Percentiles rank a stretch among this genome's conserved stretches.
Conservation (phyloP, 148 eudicot genomes). For the Dysphania ambrosioides region DNA sequence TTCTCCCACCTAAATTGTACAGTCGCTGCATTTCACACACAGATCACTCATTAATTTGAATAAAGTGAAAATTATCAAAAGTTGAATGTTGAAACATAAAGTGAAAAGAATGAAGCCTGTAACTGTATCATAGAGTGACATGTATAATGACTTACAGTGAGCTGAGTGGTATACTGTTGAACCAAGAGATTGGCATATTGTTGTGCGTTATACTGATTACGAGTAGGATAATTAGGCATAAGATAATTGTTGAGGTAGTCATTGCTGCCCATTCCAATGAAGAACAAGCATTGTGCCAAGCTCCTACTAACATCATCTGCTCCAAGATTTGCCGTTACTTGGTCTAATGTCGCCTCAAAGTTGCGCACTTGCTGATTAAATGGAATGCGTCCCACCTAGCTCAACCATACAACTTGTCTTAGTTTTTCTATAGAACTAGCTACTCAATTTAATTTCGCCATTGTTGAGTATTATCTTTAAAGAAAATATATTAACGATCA, state of each 20-base stretch:
- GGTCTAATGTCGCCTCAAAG: conserved; percentile 66
- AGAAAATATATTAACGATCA: too few relatives aligned
- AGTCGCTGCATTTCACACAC: conserved; percentile 75
- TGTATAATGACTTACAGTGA: conserved; percentile 42
- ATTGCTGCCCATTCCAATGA: conserved; percentile 96
- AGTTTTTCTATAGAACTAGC: too few relatives aligned
- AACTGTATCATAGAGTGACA: too few relatives aligned
- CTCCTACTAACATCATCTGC: conserved; percentile 47
- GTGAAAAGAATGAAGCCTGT: too few relatives aligned
- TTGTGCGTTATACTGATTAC: conserved; percentile 53
- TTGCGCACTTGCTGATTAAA: conserved; percentile 69
- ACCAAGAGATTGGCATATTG: conserved; percentile 66
- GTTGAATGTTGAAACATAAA: too few relatives aligned
- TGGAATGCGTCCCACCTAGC: conserved; percentile 80
- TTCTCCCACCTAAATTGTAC: conserved; percentile 81
- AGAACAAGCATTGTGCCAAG: conserved; percentile 53
- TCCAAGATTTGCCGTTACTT: conserved; percentile 46
- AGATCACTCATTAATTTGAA: too few relatives aligned
- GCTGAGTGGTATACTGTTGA: conserved; percentile 61
- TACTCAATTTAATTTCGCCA: too few relatives aligned
- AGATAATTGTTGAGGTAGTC: conserved; percentile 96
- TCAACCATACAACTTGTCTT: not conserved
- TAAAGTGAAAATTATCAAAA: too few relatives aligned
- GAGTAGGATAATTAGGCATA: conserved; percentile 82
- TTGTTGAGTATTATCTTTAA: too few relatives aligned